Percentiles rank a stretch among this genome's conserved stretches.
These are phyloP conservation scores for Trichocomaceae sp. DNA, from an alignment of 2,329 filamentous ascomycete genomes.

Conservation along the genomic window DNA sequence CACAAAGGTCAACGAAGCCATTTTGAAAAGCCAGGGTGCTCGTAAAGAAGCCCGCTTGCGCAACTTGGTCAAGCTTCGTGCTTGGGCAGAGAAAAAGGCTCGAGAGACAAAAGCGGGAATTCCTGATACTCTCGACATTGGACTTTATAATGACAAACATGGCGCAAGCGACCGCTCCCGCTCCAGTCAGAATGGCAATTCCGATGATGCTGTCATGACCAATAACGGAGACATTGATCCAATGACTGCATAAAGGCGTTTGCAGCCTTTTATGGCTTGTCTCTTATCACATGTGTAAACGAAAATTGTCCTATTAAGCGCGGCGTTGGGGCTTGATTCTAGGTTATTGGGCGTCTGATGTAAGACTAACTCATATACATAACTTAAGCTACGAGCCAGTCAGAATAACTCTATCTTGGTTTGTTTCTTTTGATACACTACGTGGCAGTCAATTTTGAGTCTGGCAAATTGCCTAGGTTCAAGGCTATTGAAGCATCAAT, in stretches of 20 bases:
- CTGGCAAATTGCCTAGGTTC: too few species aligned
- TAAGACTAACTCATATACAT: background rate
- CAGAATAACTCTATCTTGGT: background rate
- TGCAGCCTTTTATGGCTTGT: background rate
- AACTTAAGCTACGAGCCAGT: background rate
- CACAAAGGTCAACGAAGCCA: constrained; percentile 79
- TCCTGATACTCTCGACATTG: constrained; percentile 40
- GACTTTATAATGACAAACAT: constrained; percentile 32
- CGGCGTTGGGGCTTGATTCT: constrained; percentile 16
- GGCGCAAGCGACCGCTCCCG: constrained; percentile 15
- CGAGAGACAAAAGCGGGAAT: constrained; percentile 39
- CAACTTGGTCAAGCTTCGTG: constrained; percentile 70
- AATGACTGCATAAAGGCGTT: constrained; percentile 30
- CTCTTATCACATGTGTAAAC: constrained; percentile 4
- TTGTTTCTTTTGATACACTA: background rate
- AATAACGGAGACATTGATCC: constrained; percentile 36
- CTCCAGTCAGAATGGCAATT: constrained; percentile 23
- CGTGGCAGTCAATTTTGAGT: background rate
- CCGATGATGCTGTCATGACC: constrained; percentile 36
- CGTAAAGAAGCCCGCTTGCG: constrained; percentile 75
- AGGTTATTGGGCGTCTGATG: constrained; percentile 8
- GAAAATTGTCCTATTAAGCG: constrained; percentile 13
- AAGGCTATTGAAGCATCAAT: too few species aligned
- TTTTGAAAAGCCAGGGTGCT: constrained; percentile 65
- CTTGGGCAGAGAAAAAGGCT: constrained; percentile 69